These are phyloP conservation scores for Colletotrichum lentis DNA, from an alignment of 2,329 filamentous ascomycete genomes.

Conservation along the genomic window DNA sequence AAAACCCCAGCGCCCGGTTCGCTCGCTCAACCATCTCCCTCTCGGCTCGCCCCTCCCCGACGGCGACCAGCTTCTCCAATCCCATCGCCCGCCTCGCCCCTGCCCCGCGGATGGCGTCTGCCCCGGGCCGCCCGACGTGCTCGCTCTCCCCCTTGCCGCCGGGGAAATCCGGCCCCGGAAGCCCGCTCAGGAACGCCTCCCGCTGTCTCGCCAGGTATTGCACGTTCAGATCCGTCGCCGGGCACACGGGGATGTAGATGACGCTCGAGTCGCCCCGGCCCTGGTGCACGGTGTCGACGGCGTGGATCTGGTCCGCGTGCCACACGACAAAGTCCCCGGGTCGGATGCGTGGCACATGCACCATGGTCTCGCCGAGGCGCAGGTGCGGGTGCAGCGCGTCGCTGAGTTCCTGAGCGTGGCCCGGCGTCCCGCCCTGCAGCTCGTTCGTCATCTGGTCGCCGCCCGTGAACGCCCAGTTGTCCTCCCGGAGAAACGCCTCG, in stretches of 20 bases:
- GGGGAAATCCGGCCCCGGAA: slow-evolving; percentile 74
- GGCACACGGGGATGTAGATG: slow-evolving; percentile 87
- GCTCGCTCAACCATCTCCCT: slow-evolving; percentile 50
- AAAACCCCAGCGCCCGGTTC: slow-evolving; percentile 57
- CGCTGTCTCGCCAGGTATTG: slow-evolving; percentile 75
- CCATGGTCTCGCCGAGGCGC: slow-evolving; percentile 72
- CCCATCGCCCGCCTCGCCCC: slow-evolving; percentile 56
- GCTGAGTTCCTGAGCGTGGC: slow-evolving; percentile 74
- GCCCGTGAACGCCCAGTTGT: slow-evolving; percentile 68
- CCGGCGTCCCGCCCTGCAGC: slow-evolving; percentile 74
- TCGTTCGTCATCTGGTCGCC: slow-evolving; percentile 58
- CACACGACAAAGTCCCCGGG: slow-evolving; percentile 83
- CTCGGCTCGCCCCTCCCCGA: slow-evolving; percentile 46
- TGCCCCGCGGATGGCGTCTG: slow-evolving; percentile 46
- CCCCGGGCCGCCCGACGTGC: slow-evolving; percentile 58
- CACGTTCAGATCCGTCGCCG: slow-evolving; percentile 78
- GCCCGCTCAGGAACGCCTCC: slow-evolving; percentile 73
- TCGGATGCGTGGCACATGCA: slow-evolving; percentile 71
- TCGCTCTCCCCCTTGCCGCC: slow-evolving; percentile 72
- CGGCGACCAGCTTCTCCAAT: slow-evolving; percentile 49
- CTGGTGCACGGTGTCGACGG: slow-evolving; percentile 80
- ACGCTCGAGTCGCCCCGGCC: slow-evolving; percentile 81
- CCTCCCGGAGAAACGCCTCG: slow-evolving; percentile 55
- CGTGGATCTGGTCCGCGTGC: slow-evolving; percentile 85
- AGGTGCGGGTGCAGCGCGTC: slow-evolving; percentile 74